These are phyloP conservation scores for Dunaliella primolecta DNA, from an alignment of 139 green algal genomes.

Conservation along the genomic window DNA sequence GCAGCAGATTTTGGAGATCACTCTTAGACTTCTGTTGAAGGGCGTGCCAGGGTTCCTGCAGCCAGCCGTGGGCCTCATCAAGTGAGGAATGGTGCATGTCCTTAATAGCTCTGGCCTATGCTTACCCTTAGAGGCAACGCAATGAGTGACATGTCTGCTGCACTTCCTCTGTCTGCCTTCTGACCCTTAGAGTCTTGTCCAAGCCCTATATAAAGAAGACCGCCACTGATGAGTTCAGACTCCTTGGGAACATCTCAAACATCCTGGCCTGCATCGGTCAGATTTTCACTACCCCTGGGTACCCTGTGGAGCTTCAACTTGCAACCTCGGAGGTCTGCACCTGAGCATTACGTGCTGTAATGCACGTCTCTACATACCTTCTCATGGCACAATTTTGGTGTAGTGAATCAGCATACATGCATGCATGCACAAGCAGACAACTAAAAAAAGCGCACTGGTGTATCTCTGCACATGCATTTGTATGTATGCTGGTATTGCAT, in stretches of 20 bases:
- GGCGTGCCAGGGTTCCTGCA: slow-evolving; percentile 28
- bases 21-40: slow-evolving; percentile 23
- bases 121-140: background rate
- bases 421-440: too few relatives aligned
- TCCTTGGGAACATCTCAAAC: slow-evolving; percentile 20
- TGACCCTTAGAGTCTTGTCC: background rate
- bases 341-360: too few relatives aligned
- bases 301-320: slow-evolving; percentile 8
- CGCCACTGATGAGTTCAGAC: slow-evolving; percentile 31
- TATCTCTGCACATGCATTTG: too few relatives aligned
- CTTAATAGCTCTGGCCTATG: background rate
- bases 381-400: too few relatives aligned
- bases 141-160: background rate
- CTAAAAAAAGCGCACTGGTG: too few relatives aligned
- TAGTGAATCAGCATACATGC: too few relatives aligned
- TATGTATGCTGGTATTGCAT: too few relatives aligned
- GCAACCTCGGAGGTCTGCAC: slow-evolving; percentile 23
- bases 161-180: background rate
- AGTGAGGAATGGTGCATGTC: slow-evolving; percentile 13
- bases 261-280: slow-evolving; percentile 18
- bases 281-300: background rate
- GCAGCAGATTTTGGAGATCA: slow-evolving; percentile 39
- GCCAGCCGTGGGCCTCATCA: slow-evolving; percentile 28
- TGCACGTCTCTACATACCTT: too few relatives aligned
- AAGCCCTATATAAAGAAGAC: slow-evolving; percentile 22